Percentiles rank a stretch among this genome's conserved stretches.
Evolutionary conservation across 2,329 filamentous ascomycete genomes (phyloP).

Genomic region (Mycosphaerella arachidis): DNA sequence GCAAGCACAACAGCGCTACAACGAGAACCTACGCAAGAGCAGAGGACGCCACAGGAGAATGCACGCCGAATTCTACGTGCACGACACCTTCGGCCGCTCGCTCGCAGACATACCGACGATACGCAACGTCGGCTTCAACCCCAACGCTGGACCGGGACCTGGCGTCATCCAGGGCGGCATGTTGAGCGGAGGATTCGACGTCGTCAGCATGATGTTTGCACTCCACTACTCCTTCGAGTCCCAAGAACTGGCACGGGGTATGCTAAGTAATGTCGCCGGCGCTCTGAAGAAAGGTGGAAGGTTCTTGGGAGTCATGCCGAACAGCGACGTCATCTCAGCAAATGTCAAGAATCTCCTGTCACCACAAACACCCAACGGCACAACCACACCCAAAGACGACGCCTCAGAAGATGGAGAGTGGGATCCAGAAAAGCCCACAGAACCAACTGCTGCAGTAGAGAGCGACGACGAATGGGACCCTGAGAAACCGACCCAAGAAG

Average conservation of each 20-base stretch:
- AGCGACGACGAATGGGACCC: conserved; percentile 36
- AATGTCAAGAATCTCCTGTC: conserved; percentile 75
- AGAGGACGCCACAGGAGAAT: conserved; percentile 44
- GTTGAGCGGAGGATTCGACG: conserved; percentile 77
- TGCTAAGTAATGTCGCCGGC: conserved; percentile 89
- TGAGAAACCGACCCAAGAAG: conserved; percentile 37
- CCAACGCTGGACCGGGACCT: conserved; percentile 56
- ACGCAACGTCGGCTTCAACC: conserved; percentile 80
- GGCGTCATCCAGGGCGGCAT: conserved; percentile 60
- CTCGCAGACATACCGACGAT: conserved; percentile 79
- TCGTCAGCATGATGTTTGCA: conserved; percentile 98
- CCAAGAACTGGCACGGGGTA: conserved; percentile 81
- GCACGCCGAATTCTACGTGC: conserved; percentile 81
- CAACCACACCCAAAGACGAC: conserved; percentile 30
- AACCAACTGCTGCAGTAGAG: conserved; percentile 31
- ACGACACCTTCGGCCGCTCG: conserved; percentile 86
- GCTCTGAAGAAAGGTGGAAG: conserved; percentile 88
- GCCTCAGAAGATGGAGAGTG: conserved; percentile 34
- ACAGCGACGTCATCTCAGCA: conserved; percentile 81
- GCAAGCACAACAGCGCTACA: conserved; percentile 81
- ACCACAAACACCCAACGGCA: conserved; percentile 34
- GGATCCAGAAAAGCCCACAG: conserved; percentile 42
- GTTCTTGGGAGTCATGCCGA: conserved; percentile 94
- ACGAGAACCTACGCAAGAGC: conserved; percentile 34
- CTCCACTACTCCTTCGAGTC: conserved; percentile 98